Evolutionary conservation across 495 filamentous ascomycete species (phyloP).

Genomic region (Xylaria intraflava): DNA sequence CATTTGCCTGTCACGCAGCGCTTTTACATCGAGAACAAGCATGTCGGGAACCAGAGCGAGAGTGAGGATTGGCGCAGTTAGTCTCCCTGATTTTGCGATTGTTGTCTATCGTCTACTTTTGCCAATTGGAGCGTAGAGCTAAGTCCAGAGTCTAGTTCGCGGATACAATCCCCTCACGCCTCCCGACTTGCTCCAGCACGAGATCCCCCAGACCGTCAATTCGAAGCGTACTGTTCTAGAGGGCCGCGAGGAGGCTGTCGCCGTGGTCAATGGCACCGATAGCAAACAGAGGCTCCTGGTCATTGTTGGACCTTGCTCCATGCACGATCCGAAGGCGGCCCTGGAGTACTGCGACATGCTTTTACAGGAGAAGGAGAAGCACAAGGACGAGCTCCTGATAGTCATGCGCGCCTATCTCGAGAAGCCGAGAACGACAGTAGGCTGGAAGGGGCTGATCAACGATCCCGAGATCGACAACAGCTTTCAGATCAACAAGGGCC

Average conservation of each 20-base stretch:
- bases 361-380: slow-evolving; percentile 76
- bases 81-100: slow-evolving; percentile 7
- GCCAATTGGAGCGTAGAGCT: not conserved
- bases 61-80: slow-evolving; percentile 90
- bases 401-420: slow-evolving; percentile 98
- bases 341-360: slow-evolving; percentile 89
- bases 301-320: slow-evolving; percentile 92
- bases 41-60: slow-evolving; percentile 71
- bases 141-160: slow-evolving; percentile 49
- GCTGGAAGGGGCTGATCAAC: slow-evolving; percentile 99
- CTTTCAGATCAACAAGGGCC: slow-evolving; percentile 98
- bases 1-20: slow-evolving; percentile 27
- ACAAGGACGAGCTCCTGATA: slow-evolving; percentile 82
- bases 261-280: slow-evolving; percentile 74
- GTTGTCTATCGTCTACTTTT: not conserved
- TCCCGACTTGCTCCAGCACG: slow-evolving; percentile 90
- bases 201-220: slow-evolving; percentile 72
- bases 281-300: slow-evolving; percentile 73
- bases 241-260: slow-evolving; percentile 74
- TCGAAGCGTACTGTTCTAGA: slow-evolving; percentile 75
- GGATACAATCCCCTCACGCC: slow-evolving; percentile 92
- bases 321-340: slow-evolving; percentile 90
- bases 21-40: slow-evolving; percentile 86
- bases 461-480: slow-evolving; percentile 98
- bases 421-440: slow-evolving; percentile 96